Percentiles rank a stretch among this genome's conserved stretches.
These are phyloP conservation scores for Lepidium aucheri DNA, from an alignment of 345 rosid genomes.

Conservation along the genomic window DNA sequence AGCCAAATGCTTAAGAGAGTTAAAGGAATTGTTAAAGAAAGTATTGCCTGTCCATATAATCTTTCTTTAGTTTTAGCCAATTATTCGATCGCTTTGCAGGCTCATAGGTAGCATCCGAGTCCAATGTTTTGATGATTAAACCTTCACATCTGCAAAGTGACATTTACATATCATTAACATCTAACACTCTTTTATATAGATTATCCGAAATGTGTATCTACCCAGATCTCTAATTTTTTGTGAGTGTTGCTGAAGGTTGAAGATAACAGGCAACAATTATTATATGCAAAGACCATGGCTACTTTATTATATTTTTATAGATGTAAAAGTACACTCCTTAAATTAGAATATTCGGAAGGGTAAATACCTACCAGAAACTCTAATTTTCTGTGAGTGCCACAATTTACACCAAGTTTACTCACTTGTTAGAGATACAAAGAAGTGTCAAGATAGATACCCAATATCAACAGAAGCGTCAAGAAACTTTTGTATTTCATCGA, in stretches of 20 bases:
- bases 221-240: background rate
- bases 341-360: background rate
- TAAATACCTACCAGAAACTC: background rate
- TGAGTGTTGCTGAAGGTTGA: background rate
- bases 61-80: conserved; percentile 96
- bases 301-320: background rate
- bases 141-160: conserved; percentile 81
- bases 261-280: background rate
- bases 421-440: conserved; percentile 7
- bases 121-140: conserved; percentile 83
- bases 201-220: background rate
- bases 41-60: conserved; percentile 78
- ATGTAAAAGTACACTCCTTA: background rate
- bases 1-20: background rate
- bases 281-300: background rate
- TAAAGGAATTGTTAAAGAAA: background rate
- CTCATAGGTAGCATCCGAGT: conserved; percentile 92
- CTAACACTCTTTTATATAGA: background rate
- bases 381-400: background rate
- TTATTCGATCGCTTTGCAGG: conserved; percentile 88
- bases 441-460: conserved; percentile 44
- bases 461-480: conserved; percentile 80
- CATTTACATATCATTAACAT: background rate
- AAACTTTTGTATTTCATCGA: conserved; percentile 88
- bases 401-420: background rate